Evolutionary conservation across 345 rosid species (phyloP), one percentile per base, ranked within the genome.

Genomic region (Zanthoxylum bungeanum): DNA sequence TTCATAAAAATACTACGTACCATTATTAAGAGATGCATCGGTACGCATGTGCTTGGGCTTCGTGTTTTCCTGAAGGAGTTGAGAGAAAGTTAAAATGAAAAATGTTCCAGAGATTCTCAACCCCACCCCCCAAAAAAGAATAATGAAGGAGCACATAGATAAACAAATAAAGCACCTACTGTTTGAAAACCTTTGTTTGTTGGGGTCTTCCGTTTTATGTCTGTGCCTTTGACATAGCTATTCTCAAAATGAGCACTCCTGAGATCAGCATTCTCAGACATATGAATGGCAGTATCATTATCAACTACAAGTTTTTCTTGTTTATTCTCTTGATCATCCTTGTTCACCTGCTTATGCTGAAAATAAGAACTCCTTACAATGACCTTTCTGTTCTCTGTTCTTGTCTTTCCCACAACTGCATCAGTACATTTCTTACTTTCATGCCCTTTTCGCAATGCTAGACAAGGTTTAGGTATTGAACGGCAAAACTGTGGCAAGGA

Each of bases 321-420:
- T 75, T 77, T 69, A 61, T 74, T 69, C 40, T 73, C 84, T 73
- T 60, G 71, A 64, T 76, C 70, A 75, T 55, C 83, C 77, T 71
- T 74, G 36, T 66, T 73, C 27, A 6, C 79, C 74, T 85, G 81
- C 77, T 90, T 87, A 52, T 79, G 83, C 80, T 81, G 84, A 55
- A 89, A 90, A 78, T 82, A 94, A 34, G 83, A 74, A 85, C 97
- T 90, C 79, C 88, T 82, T 60, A 85, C 80, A 21, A 81, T 68
- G 65, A 77, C 85, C 84, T 85, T 89, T 56, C 75, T 73, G 77
- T 60, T 77, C 59, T 82, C 90, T 27, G 74, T 76, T 77, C 81
- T 78, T 60, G 70, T 78, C 81, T 81, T 82, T 34, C 69, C 85
- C 40, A 80, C 76, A 66, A 69, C 62, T 68, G 64, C 73, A 78